Base-by-base conservation (phyloP, 371 early-diverging fungal species). In the Phascolomyces articulosus region DNA sequence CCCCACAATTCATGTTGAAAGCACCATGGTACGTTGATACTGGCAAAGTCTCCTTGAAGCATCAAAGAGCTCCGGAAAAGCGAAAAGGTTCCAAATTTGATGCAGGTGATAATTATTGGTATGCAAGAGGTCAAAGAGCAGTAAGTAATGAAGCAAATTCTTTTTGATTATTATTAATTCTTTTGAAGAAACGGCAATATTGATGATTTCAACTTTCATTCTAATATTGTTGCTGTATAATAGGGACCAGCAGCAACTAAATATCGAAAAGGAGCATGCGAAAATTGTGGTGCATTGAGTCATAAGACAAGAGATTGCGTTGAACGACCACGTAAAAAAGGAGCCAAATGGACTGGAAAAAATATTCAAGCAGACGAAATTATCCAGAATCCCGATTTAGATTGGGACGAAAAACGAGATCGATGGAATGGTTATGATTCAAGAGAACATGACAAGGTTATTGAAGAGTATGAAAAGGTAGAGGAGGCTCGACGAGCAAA, bases 381-480 rank as follows among this genome's bases (percentile, higher is more conserved):
- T 26, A 74, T 96, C n/a, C 86, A 87, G 63, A 70, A 87, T n/a
- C 80, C 94, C 9, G 82, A 90, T n/a, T 74, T 96, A 34, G 86
- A 89, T 58, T 98, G 93, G 83, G 99, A 98, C 67, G 96, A 92
- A 21, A 98, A 98, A 72, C 84, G 98, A 41, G 99, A 98, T 84
- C 89, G 95, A 24, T 98, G 98, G 97, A 97, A 96, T 62, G 98
- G 97, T 10, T 98, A 98, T 73, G 95, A 98, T 75, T 86, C 98
- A 7, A 68, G 76, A 60, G 93, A 96, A 54, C 95, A 97, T 62
- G 82, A 85, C 58, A 86, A 88, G 66, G 83, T 90, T n/a, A 80
- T 76, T 70, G 82, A 91, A 64, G 97, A 97, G 64, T 96, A 96
- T 82, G 96, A 97, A 63, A 77, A 91, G 65, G 73, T 97, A 3